A percentile compares a stretch with the other conserved stretches of the same genome.
phyloP scores from a whole-genome alignment of 805 yeast genomes.

The Kodamaea leandrae region DNA sequence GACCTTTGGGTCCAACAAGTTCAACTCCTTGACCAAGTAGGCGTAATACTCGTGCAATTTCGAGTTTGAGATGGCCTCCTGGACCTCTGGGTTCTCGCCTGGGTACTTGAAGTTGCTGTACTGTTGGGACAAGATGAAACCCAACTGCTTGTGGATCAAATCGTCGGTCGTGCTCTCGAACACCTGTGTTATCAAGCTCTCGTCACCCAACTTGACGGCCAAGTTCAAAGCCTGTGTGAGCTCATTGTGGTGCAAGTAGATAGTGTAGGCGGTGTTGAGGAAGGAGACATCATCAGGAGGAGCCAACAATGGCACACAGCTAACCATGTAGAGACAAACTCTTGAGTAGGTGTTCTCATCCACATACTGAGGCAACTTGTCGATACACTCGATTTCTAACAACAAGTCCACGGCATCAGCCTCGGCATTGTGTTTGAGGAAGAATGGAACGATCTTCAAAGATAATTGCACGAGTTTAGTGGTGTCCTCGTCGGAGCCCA shows the following conservation, averaged over 20 bases:
- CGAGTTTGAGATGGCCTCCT: slow-evolving; percentile 79
- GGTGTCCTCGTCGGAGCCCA: slow-evolving; percentile 34
- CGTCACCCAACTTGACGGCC: slow-evolving; percentile 88
- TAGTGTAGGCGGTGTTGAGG: slow-evolving; percentile 82
- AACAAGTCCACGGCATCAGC: slow-evolving; percentile 96
- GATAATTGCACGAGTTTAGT: slow-evolving; percentile 60
- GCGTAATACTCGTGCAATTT: slow-evolving; percentile 74
- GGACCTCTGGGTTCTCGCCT: slow-evolving; percentile 67
- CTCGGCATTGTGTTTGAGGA: slow-evolving; percentile 93
- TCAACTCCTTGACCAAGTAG: slow-evolving; percentile 82
- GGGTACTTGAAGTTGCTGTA: slow-evolving; percentile 69
- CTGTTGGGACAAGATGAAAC: slow-evolving; percentile 83
- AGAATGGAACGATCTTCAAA: slow-evolving; percentile 78
- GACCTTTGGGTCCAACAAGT: slow-evolving; percentile 81
- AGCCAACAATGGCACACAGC: slow-evolving; percentile 94
- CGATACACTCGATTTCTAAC: slow-evolving; percentile 85
- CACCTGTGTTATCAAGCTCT: slow-evolving; percentile 69
- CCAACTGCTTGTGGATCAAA: slow-evolving; percentile 82
- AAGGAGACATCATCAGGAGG: slow-evolving; percentile 91
- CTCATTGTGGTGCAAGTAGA: slow-evolving; percentile 74
- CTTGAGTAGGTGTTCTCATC: slow-evolving; percentile 82
- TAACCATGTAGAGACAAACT: slow-evolving; percentile 90
- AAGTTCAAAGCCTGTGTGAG: slow-evolving; percentile 86
- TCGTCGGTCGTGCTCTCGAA: slow-evolving; percentile 77
- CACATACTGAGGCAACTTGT: slow-evolving; percentile 75